These are phyloP conservation scores for Lachnellula suecica DNA, from an alignment of 2,329 filamentous ascomycete genomes.

Conservation along the genomic window DNA sequence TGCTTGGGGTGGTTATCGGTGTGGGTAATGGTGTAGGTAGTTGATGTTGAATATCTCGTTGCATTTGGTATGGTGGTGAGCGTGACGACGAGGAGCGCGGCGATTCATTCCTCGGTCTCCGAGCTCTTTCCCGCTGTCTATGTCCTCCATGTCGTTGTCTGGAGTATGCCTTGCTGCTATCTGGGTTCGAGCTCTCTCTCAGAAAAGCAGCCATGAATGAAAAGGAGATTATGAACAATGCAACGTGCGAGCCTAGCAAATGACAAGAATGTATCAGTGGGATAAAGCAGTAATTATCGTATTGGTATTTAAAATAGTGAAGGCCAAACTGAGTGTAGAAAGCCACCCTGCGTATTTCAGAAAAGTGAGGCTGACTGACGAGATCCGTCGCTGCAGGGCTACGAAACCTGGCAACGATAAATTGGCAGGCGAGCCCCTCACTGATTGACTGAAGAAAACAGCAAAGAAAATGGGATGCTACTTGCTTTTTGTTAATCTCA, in stretches of 20 bases:
- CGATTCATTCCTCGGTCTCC: slow-evolving; percentile 15
- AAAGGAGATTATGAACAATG: slow-evolving; percentile 5
- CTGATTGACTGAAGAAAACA: too few species aligned
- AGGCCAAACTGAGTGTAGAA: not conserved
- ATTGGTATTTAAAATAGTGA: not conserved
- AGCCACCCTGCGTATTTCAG: not conserved
- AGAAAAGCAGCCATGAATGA: slow-evolving; percentile 23
- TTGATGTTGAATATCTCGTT: slow-evolving; percentile 5
- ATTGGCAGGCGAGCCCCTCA: too few species aligned
- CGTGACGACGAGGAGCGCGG: slow-evolving; percentile 7
- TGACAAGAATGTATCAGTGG: slow-evolving; percentile 2
- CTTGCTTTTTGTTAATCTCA: not conserved
- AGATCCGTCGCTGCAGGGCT: slow-evolving; percentile 12
- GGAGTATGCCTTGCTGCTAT: slow-evolving; percentile 17
- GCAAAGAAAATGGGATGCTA: not conserved
- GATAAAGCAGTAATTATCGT: slow-evolving; percentile 8
- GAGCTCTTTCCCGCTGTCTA: slow-evolving; percentile 12
- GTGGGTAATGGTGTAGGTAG: slow-evolving; percentile 15
- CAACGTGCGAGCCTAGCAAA: slow-evolving; percentile 8
- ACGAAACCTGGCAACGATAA: slow-evolving; percentile 2
- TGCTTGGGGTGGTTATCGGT: slow-evolving; percentile 12
- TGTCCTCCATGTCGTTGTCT: slow-evolving; percentile 14
- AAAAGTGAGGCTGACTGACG: slow-evolving; percentile 22
- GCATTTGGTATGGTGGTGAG: slow-evolving; percentile 16
- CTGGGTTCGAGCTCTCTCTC: slow-evolving; percentile 15